A percentile compares a stretch with the other conserved stretches of the same genome.
Conservation (phyloP, 2,329 filamentous ascomycete species). For the Bipolaris oryzae region DNA sequence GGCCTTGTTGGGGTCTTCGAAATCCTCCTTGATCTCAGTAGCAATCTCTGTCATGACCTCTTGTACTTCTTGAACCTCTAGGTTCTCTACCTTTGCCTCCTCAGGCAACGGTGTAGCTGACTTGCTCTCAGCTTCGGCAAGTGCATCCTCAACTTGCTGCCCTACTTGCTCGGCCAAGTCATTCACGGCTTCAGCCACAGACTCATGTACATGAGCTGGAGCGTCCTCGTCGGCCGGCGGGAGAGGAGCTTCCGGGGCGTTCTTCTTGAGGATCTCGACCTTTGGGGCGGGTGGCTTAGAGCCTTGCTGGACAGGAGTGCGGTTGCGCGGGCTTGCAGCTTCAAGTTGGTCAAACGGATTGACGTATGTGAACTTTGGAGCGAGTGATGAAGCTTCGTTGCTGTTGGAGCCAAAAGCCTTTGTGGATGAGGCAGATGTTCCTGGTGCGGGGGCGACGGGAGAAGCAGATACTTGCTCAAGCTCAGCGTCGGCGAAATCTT, state of each 20-base stretch:
- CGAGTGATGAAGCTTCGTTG: constrained; percentile 38
- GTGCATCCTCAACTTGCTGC: constrained; percentile 68
- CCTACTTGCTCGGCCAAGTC: constrained; percentile 67
- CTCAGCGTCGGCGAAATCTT: constrained; percentile 54
- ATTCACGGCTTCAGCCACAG: constrained; percentile 72
- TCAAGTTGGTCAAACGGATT: constrained; percentile 75
- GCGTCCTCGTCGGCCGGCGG: constrained; percentile 24
- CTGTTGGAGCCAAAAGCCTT: constrained; percentile 50
- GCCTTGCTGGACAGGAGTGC: constrained; percentile 38
- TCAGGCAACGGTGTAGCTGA: constrained; percentile 53
- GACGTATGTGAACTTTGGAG: constrained; percentile 69
- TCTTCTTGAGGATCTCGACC: constrained; percentile 55
- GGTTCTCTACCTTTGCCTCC: constrained; percentile 38
- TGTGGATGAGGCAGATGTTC: constrained; percentile 38
- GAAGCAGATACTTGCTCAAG: constrained; percentile 48
- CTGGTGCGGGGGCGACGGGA: constrained; percentile 31
- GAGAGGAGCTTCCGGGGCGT: constrained; percentile 48
- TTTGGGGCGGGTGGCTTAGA: constrained; percentile 39
- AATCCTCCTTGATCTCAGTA: constrained; percentile 52
- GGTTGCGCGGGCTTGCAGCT: constrained; percentile 67
- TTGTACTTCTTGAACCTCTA: constrained; percentile 61
- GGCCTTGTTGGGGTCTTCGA: constrained; percentile 61
- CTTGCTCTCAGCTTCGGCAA: constrained; percentile 56
- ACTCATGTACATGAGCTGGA: constrained; percentile 57
- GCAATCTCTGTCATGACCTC: constrained; percentile 59